A percentile compares a stretch with the other conserved stretches of the same genome.
Evolutionary conservation across 495 filamentous ascomycete species (phyloP).

Genomic region (Apiosordaria backusii): DNA sequence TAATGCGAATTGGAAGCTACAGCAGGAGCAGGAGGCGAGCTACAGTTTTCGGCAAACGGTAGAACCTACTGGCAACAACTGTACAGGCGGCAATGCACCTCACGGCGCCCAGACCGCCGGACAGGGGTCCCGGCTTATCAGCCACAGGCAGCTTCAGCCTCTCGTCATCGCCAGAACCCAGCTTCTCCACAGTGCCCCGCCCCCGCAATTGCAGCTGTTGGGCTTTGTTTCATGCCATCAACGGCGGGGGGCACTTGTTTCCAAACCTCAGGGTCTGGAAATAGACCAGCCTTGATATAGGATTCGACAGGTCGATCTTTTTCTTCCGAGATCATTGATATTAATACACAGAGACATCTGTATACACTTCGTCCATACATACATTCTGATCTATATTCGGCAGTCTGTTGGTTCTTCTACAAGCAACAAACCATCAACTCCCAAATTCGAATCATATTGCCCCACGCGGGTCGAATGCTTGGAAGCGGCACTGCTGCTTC

Average conservation of each 20-base stretch:
- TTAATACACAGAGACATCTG: too few species aligned
- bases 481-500: constrained; percentile 7
- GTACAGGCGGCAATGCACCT: not conserved
- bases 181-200: not conserved
- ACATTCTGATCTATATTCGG: not conserved
- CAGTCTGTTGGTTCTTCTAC: not conserved
- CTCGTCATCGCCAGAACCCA: not conserved
- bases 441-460: not conserved
- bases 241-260: not conserved
- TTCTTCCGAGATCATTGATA: not conserved
- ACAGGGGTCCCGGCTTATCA: not conserved
- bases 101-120: not conserved
- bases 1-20: constrained; percentile 22
- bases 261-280: not conserved
- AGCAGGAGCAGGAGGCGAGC: not conserved
- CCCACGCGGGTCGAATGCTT: constrained; percentile 3
- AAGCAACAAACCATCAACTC: not conserved
- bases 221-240: not conserved
- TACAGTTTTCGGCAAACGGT: constrained; percentile 16
- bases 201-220: constrained; percentile 5
- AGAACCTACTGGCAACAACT: constrained; percentile 20
- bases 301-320: not conserved
- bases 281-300: not conserved
- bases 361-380: not conserved
- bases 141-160: constrained; percentile 7